Base-by-base conservation (phyloP, 2,329 filamentous ascomycete genomes). In the Amesomyces nigricolor region DNA sequence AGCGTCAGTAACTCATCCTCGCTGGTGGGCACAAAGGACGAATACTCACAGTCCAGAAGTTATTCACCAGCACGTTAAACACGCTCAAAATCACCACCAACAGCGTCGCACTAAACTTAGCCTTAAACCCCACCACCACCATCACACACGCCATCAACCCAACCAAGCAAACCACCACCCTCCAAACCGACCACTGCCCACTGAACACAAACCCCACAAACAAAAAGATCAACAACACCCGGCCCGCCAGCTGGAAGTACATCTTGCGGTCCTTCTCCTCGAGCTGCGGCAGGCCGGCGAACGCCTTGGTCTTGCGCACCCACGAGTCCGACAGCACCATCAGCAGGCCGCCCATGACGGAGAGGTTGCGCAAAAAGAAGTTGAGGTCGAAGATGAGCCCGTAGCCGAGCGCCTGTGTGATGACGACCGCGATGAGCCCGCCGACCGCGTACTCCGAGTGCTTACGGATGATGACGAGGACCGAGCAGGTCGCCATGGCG, bases 201-300 rank as follows among this genome's bases (percentile, higher is more conserved):
- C 89, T 89, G 76, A 96, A 96, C 66, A 99, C 88, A 68, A 99
- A 99, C 58, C 94, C 94, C 63, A 96, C 73, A 72, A 99, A 99
- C 64, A 99, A 81, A 82, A 99, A 96, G 75, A 99, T 97, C 66
- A 99, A 80, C 62, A 99, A 80, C 37, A 99, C 89, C 65, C 94
- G 87, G 37, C 94, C 94, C 63, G 94, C 94, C 60, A 99, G 86
- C 82, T 97, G 94, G 76, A 99, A 95, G 80, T 99, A 99, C 92
- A 97, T 97, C 82, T 97, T 99, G 75, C 91, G 89, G 73, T 99
- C 94, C 84, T 97, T 97, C 80, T 99, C 94, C 70, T 97, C 94
- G 51, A 99, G 82, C 72, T 89, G 84, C 47, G 94, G 94, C 51
- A 99, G 81, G 47, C 94, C 94, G 47, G 94, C 94, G 60, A 96